phyloP scores from a whole-genome alignment of 495 filamentous ascomycete species.

The Pyrenula aspistea region DNA sequence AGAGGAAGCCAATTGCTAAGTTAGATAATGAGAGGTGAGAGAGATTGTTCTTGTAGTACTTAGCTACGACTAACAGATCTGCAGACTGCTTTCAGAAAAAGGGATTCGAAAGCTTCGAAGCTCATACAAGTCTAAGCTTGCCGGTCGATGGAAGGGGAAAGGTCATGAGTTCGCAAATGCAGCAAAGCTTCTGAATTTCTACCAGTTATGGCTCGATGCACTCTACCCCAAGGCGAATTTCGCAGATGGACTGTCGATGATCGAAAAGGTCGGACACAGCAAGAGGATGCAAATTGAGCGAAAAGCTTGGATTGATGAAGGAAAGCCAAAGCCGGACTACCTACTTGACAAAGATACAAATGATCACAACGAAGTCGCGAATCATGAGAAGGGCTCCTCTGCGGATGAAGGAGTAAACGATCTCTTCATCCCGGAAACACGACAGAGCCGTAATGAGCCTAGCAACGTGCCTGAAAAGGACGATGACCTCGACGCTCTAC shows the following conservation, averaged over 20 bases:
- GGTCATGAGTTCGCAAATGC: slow-evolving; percentile 92
- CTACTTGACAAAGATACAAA: not conserved
- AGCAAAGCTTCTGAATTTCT: slow-evolving; percentile 70
- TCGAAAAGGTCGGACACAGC: slow-evolving; percentile 87
- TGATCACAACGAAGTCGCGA: not conserved
- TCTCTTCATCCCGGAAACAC: not conserved
- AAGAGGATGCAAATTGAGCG: slow-evolving; percentile 60
- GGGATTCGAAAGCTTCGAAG: slow-evolving; percentile 75
- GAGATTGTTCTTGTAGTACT: not conserved
- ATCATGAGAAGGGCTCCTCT: not conserved
- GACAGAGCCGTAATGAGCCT: not conserved
- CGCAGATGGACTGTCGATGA: slow-evolving; percentile 75
- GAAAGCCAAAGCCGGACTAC: slow-evolving; percentile 19
- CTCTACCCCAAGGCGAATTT: slow-evolving; percentile 93
- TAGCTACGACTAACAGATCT: not conserved
- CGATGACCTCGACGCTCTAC: slow-evolving; percentile 2
- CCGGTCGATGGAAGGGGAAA: slow-evolving; percentile 68
- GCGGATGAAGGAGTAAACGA: not conserved
- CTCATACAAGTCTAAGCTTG: slow-evolving; percentile 53
- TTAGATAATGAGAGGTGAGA: slow-evolving; percentile 67
- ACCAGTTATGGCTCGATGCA: slow-evolving; percentile 95
- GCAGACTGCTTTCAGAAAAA: slow-evolving; percentile 60
- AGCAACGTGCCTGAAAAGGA: slow-evolving; percentile 1
- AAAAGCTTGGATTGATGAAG: slow-evolving; percentile 80
- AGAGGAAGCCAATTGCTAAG: slow-evolving; percentile 65